phyloP scores from a whole-genome alignment of 257 asterid species.

The Lycium ferocissimum region DNA sequence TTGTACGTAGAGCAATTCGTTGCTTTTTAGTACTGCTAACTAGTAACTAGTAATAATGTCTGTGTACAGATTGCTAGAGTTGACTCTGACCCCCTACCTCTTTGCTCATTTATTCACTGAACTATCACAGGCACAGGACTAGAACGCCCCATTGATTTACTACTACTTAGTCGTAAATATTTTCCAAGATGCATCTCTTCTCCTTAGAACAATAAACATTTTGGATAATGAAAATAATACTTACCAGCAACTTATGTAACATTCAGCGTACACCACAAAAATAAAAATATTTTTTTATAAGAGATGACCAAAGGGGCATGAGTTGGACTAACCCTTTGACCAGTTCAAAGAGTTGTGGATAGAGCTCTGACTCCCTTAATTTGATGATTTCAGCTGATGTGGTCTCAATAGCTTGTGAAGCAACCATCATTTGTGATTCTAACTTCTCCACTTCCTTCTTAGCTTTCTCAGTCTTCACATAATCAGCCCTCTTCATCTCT shows the following conservation, averaged over 20 bases:
- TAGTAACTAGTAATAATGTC: background rate
- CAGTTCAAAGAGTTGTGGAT: conserved; percentile 79
- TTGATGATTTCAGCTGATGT: conserved; percentile 85
- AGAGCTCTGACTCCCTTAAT: conserved; percentile 85
- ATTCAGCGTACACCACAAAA: too few species aligned
- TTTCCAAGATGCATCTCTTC: background rate
- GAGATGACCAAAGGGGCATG: background rate
- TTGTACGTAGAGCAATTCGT: conserved; percentile 14
- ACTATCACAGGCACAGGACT: background rate
- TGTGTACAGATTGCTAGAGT: conserved; percentile 17
- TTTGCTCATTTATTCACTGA: background rate
- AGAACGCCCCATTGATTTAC: background rate
- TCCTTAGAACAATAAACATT: background rate
- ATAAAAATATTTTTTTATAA: background rate
- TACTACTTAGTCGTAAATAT: background rate
- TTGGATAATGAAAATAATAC: background rate
- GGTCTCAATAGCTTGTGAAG: conserved; percentile 82
- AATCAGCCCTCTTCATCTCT: conserved; percentile 86
- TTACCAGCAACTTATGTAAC: too few species aligned
- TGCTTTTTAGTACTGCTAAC: background rate
- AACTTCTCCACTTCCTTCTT: conserved; percentile 91
- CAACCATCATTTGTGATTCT: conserved; percentile 89
- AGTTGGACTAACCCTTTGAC: conserved; percentile 72
- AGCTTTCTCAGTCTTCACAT: conserved; percentile 86
- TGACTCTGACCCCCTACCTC: background rate